phyloP scores from a whole-genome alignment of 2,329 filamentous ascomycete genomes.

The Ceratocystiopsis minuta region DNA sequence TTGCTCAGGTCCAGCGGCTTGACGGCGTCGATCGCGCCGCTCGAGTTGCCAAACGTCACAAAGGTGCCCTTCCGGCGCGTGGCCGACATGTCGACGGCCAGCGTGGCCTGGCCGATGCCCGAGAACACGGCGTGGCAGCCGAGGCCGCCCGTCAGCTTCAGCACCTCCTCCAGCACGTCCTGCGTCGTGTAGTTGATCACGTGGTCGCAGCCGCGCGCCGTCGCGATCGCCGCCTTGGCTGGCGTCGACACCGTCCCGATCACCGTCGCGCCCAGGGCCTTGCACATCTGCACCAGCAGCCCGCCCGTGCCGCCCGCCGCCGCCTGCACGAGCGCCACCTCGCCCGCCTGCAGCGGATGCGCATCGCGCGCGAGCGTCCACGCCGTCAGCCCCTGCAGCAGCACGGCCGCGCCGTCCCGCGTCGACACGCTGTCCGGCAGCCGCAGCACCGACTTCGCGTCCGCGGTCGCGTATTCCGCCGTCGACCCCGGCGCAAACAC shows the following conservation, averaged over 20 bases:
- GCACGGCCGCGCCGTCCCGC: slow-evolving; percentile 46
- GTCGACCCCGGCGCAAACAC: slow-evolving; percentile 34
- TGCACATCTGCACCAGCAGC: slow-evolving; percentile 58
- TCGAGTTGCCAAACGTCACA: slow-evolving; percentile 63
- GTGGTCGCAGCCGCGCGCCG: slow-evolving; percentile 51
- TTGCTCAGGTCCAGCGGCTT: slow-evolving; percentile 34
- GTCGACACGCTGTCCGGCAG: slow-evolving; percentile 45
- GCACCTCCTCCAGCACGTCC: slow-evolving; percentile 20
- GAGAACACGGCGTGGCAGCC: slow-evolving; percentile 70
- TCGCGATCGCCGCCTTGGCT: slow-evolving; percentile 57
- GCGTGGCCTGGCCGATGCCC: slow-evolving; percentile 68
- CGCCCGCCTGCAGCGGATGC: slow-evolving; percentile 10
- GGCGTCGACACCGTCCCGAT: slow-evolving; percentile 63
- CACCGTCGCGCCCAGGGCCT: slow-evolving; percentile 53
- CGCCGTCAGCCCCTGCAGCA: slow-evolving; percentile 70
- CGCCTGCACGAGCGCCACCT: slow-evolving; percentile 60
- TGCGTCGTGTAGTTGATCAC: slow-evolving; percentile 51
- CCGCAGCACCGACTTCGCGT: slow-evolving; percentile 36
- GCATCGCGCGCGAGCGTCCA: slow-evolving; percentile 62
- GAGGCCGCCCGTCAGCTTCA: slow-evolving; percentile 43
- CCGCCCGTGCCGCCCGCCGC: slow-evolving; percentile 70
- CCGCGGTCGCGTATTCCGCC: slow-evolving; percentile 36
- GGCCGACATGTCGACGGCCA: slow-evolving; percentile 58
- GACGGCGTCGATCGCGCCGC: slow-evolving; percentile 54
- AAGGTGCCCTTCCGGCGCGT: slow-evolving; percentile 60